phyloP scores from a whole-genome alignment of 768 basidiomycete genomes.

The Trametes cubensis region DNA sequence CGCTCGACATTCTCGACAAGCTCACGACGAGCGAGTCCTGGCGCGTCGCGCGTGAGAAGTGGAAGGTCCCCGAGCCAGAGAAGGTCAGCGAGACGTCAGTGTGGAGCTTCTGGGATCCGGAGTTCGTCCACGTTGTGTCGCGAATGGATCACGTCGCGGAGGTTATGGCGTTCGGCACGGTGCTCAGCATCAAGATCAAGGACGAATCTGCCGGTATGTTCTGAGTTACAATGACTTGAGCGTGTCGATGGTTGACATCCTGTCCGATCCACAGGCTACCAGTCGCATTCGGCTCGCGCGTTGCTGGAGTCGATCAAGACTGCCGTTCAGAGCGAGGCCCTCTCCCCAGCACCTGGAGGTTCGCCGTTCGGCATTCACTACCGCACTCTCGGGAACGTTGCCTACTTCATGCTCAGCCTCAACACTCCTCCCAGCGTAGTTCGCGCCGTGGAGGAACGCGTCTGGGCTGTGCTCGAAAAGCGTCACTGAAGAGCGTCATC shows the following conservation, averaged over 20 bases:
- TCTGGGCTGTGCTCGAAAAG: slow-evolving; percentile 33
- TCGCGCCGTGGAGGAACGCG: slow-evolving; percentile 62
- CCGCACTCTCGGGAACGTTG: slow-evolving; percentile 86
- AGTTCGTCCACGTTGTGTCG: slow-evolving; percentile 69
- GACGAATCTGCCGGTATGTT: slow-evolving; percentile 54
- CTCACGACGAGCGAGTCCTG: slow-evolving; percentile 54
- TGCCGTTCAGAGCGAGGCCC: slow-evolving; percentile 18
- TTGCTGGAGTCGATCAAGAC: slow-evolving; percentile 56
- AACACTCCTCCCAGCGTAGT: slow-evolving; percentile 63
- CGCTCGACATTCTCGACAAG: slow-evolving; percentile 67
- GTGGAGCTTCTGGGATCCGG: slow-evolving; percentile 90
- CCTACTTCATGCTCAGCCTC: slow-evolving; percentile 91
- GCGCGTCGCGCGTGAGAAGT: slow-evolving; percentile 58
- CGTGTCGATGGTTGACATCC: not conserved
- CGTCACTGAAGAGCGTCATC: not conserved
- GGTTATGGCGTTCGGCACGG: slow-evolving; percentile 86
- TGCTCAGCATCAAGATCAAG: slow-evolving; percentile 76
- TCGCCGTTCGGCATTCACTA: slow-evolving; percentile 75
- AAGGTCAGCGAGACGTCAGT: slow-evolving; percentile 35
- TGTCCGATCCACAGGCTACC: slow-evolving; percentile 43
- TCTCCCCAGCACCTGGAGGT: slow-evolving; percentile 53
- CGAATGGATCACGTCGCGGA: slow-evolving; percentile 59
- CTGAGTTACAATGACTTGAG: not conserved
- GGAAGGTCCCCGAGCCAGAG: slow-evolving; percentile 43
- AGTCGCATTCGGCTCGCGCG: slow-evolving; percentile 63